Conservation (phyloP, 2,329 filamentous ascomycete genomes). For the Fusarium sp. region DNA sequence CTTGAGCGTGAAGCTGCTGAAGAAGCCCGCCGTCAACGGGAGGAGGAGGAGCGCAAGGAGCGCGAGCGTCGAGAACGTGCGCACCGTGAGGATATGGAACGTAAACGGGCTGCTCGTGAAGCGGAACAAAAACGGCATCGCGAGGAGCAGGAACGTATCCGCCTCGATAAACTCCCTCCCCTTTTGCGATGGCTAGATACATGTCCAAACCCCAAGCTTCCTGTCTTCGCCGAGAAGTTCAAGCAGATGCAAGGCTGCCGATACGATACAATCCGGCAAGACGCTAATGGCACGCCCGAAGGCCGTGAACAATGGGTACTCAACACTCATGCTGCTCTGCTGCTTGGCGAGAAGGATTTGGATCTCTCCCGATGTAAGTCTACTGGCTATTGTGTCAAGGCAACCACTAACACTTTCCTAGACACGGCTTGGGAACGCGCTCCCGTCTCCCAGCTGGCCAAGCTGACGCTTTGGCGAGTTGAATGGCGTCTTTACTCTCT, state of each 20-base stretch:
- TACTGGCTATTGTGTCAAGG: not conserved
- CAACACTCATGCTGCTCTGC: constrained; percentile 69
- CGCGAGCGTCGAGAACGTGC: constrained; percentile 57
- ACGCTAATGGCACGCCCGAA: constrained; percentile 60
- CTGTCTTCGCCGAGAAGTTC: constrained; percentile 63
- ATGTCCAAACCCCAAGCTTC: constrained; percentile 60
- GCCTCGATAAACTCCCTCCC: constrained; percentile 66
- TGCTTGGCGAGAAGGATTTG: constrained; percentile 72
- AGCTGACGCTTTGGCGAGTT: constrained; percentile 67
- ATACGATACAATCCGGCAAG: constrained; percentile 68
- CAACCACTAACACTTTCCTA: constrained; percentile 42
- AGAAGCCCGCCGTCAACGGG: constrained; percentile 59
- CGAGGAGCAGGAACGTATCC: constrained; percentile 63
- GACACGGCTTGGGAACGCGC: constrained; percentile 68
- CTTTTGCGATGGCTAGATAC: constrained; percentile 68
- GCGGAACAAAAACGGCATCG: constrained; percentile 60
- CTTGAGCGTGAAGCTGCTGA: constrained; percentile 59
- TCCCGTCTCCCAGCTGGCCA: constrained; percentile 63
- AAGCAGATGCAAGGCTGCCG: constrained; percentile 67
- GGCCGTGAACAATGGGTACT: constrained; percentile 74
- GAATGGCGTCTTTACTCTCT: constrained; percentile 67
- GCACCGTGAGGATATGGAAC: constrained; percentile 58
- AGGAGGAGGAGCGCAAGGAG: constrained; percentile 62
- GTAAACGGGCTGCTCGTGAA: constrained; percentile 60
- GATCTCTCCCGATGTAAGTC: constrained; percentile 66